A percentile compares a stretch with the other conserved stretches of the same genome.
phyloP scores from a whole-genome alignment of 345 rosid genomes.

The Pistacia integerrima region DNA sequence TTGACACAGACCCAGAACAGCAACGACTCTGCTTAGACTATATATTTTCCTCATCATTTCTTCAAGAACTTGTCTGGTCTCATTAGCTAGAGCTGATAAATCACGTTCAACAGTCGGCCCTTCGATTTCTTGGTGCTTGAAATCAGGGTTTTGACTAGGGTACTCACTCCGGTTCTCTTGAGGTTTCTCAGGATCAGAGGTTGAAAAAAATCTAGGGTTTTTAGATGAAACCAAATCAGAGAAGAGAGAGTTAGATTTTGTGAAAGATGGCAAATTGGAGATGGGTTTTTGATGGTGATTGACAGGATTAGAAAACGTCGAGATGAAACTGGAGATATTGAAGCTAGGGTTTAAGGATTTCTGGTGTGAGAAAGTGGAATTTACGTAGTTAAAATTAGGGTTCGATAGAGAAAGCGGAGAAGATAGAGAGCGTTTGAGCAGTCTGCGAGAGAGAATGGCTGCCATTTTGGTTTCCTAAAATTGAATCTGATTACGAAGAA shows the following conservation, averaged over 20 bases:
- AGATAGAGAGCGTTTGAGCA: conserved; percentile 9
- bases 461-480: conserved; percentile 17
- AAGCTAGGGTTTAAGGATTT: background rate
- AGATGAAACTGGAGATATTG: background rate
- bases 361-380: conserved; percentile 4
- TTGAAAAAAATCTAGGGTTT: conserved; percentile 49
- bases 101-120: conserved; percentile 94
- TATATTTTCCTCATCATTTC: conserved; percentile 75
- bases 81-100: conserved; percentile 69
- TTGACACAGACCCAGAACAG: conserved; percentile 64
- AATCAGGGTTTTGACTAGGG: conserved; percentile 55
- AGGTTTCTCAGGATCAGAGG: conserved; percentile 35
- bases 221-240: conserved; percentile 19
- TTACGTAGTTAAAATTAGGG: background rate
- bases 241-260: background rate
- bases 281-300: background rate
- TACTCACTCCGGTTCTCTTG: conserved; percentile 20
- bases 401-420: background rate
- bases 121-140: conserved; percentile 94
- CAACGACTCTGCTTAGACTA: conserved; percentile 62
- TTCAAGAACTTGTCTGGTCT: conserved; percentile 74
- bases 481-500: background rate
- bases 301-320: background rate
- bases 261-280: too few relatives aligned
- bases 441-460: conserved; percentile 16